Percentiles rank a stretch among this genome's conserved stretches.
Evolutionary conservation across 73 alveolate species (phyloP).

Genomic region (Stentor roeselii): DNA sequence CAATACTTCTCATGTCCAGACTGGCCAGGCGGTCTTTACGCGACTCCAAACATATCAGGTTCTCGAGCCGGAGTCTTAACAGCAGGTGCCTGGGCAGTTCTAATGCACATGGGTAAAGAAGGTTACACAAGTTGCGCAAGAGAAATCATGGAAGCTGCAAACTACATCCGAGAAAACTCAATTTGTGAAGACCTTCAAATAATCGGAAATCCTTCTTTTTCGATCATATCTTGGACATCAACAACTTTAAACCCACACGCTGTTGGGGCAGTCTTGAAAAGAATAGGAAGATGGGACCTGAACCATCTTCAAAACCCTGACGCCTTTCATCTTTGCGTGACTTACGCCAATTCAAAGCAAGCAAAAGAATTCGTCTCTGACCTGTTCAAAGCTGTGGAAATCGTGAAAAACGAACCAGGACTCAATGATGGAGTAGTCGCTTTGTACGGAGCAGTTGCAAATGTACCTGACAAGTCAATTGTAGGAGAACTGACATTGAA

Average conservation of each 20-base stretch:
- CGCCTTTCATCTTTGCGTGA: constrained; percentile 64
- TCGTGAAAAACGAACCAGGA: constrained; percentile 45
- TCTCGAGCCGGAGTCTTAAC: constrained; percentile 91
- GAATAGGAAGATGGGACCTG: constrained; percentile 62
- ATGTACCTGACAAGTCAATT: constrained; percentile 4
- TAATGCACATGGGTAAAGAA: constrained; percentile 80
- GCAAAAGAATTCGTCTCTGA: constrained; percentile 57
- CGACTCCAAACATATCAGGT: constrained; percentile 84
- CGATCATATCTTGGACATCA: constrained; percentile 34
- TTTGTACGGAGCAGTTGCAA: background rate
- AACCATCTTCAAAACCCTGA: constrained; percentile 57
- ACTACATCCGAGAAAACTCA: constrained; percentile 51
- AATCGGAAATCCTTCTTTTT: constrained; percentile 62
- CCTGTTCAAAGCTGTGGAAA: constrained; percentile 61
- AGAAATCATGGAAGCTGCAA: constrained; percentile 65
- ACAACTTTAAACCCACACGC: constrained; percentile 37
- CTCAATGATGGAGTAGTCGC: too few species aligned
- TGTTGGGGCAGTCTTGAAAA: constrained; percentile 41
- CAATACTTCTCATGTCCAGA: constrained; percentile 77
- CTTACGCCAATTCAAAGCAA: constrained; percentile 63
- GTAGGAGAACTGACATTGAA: background rate
- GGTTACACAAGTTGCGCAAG: constrained; percentile 76
- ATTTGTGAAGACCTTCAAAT: constrained; percentile 68
- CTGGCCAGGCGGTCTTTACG: constrained; percentile 93
- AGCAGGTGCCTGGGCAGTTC: constrained; percentile 95